Evolutionary conservation across 768 basidiomycete genomes (phyloP).

Genomic region (Piloderma croceum): DNA sequence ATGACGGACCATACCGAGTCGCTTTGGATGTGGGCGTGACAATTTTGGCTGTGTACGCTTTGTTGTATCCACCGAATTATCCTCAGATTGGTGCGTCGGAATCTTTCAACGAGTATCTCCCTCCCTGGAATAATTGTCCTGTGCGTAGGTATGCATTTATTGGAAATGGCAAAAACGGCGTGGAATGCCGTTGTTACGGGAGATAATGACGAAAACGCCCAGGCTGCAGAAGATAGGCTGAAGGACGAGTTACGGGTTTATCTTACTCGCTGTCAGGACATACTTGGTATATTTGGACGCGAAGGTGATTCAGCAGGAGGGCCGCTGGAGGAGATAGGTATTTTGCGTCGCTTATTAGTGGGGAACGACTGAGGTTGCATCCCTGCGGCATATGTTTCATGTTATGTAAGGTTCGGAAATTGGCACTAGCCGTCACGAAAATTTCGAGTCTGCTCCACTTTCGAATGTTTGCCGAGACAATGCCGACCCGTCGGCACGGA

Average conservation of each 20-base stretch:
- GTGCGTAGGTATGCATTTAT: constrained; percentile 61
- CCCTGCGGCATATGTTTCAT: no score
- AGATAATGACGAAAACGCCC: constrained; percentile 11
- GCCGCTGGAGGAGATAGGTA: constrained; percentile 47
- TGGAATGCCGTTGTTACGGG: constrained; percentile 58
- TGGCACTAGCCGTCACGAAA: no score
- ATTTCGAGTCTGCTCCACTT: no score
- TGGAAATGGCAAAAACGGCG: constrained; percentile 71
- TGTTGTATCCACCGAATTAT: constrained; percentile 72
- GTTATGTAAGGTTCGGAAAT: no score
- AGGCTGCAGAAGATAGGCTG: constrained; percentile 14
- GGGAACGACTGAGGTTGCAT: no score
- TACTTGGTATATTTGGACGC: constrained; percentile 45
- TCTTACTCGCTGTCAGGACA: constrained; percentile 34
- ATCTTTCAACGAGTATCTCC: background rate
- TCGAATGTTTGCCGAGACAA: no score
- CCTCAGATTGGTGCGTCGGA: constrained; percentile 67
- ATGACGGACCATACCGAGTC: constrained; percentile 50
- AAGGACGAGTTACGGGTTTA: constrained; percentile 30
- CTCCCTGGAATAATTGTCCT: constrained; percentile 2
- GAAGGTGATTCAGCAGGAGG: constrained; percentile 66
- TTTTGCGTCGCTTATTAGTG: constrained; percentile 37
- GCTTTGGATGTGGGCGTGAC: constrained; percentile 53
- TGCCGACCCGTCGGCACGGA: no score
- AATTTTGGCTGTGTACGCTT: constrained; percentile 58